phyloP scores from a whole-genome alignment of 1,284 basidiomycete species.

The Pseudozyma pruni region DNA sequence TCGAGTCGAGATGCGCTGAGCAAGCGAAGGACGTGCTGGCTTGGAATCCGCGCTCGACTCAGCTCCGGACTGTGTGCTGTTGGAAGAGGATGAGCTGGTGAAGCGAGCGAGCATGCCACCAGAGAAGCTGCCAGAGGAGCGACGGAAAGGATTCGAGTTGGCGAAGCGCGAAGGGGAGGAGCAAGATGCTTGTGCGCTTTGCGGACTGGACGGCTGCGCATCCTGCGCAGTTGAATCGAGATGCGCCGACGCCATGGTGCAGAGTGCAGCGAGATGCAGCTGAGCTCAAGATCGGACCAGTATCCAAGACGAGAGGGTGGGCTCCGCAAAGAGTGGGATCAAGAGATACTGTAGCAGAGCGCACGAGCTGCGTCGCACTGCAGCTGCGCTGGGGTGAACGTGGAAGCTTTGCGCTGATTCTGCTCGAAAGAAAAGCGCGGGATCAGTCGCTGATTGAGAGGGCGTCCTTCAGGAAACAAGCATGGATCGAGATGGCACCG shows the following conservation, averaged over 20 bases:
- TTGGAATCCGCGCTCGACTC: neutral
- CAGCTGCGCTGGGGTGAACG: too few species aligned
- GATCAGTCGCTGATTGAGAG: too few species aligned
- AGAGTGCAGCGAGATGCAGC: neutral
- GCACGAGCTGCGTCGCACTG: too few species aligned
- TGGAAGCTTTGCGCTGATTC: too few species aligned
- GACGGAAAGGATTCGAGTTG: constrained; percentile 24
- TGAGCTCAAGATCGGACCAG: neutral
- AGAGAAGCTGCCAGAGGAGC: constrained; percentile 19
- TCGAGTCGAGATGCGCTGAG: constrained; percentile 25
- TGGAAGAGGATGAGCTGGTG: constrained; percentile 16
- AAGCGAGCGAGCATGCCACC: constrained; percentile 23
- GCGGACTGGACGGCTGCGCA: constrained; percentile 26
- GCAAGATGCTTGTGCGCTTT: neutral
- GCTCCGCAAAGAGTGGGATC: too few species aligned
- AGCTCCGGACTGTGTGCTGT: constrained; percentile 2
- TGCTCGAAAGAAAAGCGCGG: too few species aligned
- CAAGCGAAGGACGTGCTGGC: constrained; percentile 24
- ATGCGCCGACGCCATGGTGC: constrained; percentile 14
- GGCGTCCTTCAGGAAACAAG: too few species aligned
- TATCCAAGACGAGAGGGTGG: too few species aligned
- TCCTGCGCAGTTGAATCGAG: constrained; percentile 4
- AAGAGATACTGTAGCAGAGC: too few species aligned
- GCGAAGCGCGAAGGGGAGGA: constrained; percentile 19
- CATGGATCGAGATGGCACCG: too few species aligned